Base-by-base conservation (phyloP, 2,329 filamentous ascomycete species). In the Tolypocladium endophyticum region DNA sequence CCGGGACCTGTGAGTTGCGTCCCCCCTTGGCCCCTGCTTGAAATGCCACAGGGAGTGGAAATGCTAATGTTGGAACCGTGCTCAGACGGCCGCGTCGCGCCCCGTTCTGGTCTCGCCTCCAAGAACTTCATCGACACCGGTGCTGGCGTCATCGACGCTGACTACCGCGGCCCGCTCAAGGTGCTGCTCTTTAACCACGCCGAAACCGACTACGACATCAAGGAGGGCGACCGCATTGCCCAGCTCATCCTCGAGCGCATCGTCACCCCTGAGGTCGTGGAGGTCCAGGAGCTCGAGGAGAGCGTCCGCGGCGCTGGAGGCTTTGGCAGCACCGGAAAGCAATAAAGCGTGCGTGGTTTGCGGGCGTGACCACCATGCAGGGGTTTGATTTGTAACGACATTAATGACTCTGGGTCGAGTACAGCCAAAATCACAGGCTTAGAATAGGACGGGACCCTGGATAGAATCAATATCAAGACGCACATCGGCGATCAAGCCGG, bases 111-210 rank as follows among this genome's bases (percentile, higher is more conserved):
- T 55, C 87, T 96, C 41, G 93, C 93, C 2, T 81, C 87, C 62
- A 99, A 99, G 79, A 86, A 97, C 78, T 94, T 92, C 76, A 97
- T 99, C 72, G 92, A 97, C 74, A 94, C 90, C 0, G 92, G 95
- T 63, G 94, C 94, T 0, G 94, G 94, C 59, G 94, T 99, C 64
- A 97, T 99, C 68, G 94, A 99, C 74, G 92, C 93, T 39, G 94
- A 99, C 76, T 99, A 99, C 79, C 85, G 94, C 41, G 94, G 94
- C 25, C 89, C 89, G 66, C 88, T 99, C 69, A 96, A 95, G 80
- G 89, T 99, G 33, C 81, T 99, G 65, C 84, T 99, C 58, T 97
- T 97, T 75, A 99, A 99, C 78, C 87, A 96, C 74, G 83, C 82
- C 57, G 92, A 96, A 57, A 76, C 77, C 47, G 92, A 96, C 72